These are phyloP conservation scores for Xylaria palmicola DNA, from an alignment of 495 filamentous ascomycete species.

Conservation along the genomic window DNA sequence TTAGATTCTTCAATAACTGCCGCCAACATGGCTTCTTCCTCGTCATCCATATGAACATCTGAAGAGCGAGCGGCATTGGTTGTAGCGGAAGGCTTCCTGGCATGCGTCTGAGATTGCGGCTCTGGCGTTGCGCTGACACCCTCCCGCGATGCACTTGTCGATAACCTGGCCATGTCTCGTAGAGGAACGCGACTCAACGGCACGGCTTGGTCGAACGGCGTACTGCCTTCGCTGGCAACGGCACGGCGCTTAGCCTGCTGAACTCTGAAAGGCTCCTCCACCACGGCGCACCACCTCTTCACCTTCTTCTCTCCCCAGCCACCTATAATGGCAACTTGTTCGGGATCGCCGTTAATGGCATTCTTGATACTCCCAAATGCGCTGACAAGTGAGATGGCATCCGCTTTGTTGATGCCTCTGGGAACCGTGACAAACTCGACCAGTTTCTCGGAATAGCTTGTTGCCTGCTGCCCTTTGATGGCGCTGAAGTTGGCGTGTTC, in stretches of 20 bases:
- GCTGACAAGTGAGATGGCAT: conserved; percentile 81
- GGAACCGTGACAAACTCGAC: conserved; percentile 94
- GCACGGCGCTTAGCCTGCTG: conserved; percentile 60
- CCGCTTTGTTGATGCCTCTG: conserved; percentile 87
- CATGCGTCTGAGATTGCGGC: conserved; percentile 11
- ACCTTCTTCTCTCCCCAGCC: conserved; percentile 98
- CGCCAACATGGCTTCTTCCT: conserved; percentile 50
- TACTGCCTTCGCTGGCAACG: conserved; percentile 17
- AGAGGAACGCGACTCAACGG: conserved; percentile 38
- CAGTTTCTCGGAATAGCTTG: conserved; percentile 79
- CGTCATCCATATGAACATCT: conserved; percentile 37
- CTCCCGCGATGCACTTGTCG: conserved; percentile 24
- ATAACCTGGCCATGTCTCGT: conserved; percentile 31
- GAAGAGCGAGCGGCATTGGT: conserved; percentile 14
- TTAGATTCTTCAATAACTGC: conserved; percentile 43
- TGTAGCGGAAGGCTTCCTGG: neutral
- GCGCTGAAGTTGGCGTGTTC: conserved; percentile 79
- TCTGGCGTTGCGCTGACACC: conserved; percentile 22
- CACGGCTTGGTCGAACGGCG: conserved; percentile 34
- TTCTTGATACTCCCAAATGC: conserved; percentile 84
- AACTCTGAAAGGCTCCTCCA: conserved; percentile 79
- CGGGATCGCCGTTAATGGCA: conserved; percentile 82
- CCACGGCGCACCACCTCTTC: conserved; percentile 72
- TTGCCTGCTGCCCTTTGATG: conserved; percentile 79
- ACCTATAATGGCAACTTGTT: conserved; percentile 75